A percentile compares a stretch with the other conserved stretches of the same genome.
phyloP scores from a whole-genome alignment of 169 alveolate genomes.

The Cryptosporidium xiaoi region DNA sequence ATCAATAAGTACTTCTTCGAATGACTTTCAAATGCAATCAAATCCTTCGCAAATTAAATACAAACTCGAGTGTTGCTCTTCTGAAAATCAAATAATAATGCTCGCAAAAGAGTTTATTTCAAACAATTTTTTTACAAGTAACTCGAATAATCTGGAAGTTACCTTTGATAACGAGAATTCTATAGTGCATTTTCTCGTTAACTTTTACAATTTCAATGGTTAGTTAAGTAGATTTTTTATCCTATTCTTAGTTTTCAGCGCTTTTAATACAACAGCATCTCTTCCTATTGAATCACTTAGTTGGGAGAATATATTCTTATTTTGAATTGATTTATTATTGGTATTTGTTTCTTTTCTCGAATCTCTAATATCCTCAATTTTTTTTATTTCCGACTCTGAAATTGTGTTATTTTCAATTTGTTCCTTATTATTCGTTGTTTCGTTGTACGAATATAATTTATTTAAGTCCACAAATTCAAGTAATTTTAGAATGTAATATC shows the following conservation, averaged over 20 bases:
- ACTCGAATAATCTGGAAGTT: slow-evolving; percentile 30
- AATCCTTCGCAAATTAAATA: slow-evolving; percentile 28
- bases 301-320: not conserved
- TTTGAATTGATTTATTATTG: not conserved
- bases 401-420: not conserved
- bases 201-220: slow-evolving; percentile 19
- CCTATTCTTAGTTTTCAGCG: slow-evolving; percentile 54
- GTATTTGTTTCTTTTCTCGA: not conserved
- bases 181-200: slow-evolving; percentile 22
- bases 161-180: slow-evolving; percentile 25
- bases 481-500: slow-evolving; percentile 36
- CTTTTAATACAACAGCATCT: slow-evolving; percentile 65
- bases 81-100: not conserved
- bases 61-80: slow-evolving; percentile 48
- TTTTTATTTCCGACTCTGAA: not conserved
- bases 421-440: not conserved
- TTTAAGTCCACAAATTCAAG: slow-evolving; percentile 20
- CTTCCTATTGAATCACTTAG: slow-evolving; percentile 57
- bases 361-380: not conserved
- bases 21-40: slow-evolving; percentile 3
- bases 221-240: slow-evolving; percentile 56
- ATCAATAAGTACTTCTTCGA: slow-evolving; percentile 3
- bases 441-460: slow-evolving; percentile 4
- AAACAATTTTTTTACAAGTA: slow-evolving; percentile 11
- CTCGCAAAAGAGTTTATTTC: slow-evolving; percentile 25